Conservation (phyloP, 805 yeast genomes). For the Wickerhamomyces hampshirensis region DNA sequence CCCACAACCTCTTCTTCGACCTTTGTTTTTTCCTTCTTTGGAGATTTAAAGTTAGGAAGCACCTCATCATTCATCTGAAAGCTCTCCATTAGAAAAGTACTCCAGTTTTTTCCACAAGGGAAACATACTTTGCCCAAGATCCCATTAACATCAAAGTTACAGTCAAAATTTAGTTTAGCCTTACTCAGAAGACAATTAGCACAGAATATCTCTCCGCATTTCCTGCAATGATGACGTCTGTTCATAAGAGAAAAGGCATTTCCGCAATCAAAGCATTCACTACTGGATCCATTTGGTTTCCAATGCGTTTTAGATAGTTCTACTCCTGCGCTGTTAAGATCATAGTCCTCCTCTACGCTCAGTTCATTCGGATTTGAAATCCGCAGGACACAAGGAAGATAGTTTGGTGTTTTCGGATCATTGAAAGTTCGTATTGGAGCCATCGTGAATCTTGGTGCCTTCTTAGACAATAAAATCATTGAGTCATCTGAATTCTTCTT, state of each 20-base stretch:
- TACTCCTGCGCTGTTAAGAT: neutral
- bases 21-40: neutral
- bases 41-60: slow-evolving; percentile 13
- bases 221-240: slow-evolving; percentile 67
- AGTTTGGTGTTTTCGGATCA: slow-evolving; percentile 68
- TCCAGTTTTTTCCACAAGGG: slow-evolving; percentile 49
- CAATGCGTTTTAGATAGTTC: slow-evolving; percentile 45
- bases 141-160: slow-evolving; percentile 51
- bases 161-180: slow-evolving; percentile 35
- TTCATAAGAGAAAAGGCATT: slow-evolving; percentile 59
- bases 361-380: slow-evolving; percentile 19
- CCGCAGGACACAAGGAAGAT: slow-evolving; percentile 73
- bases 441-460: slow-evolving; percentile 15
- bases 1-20: slow-evolving; percentile 2
- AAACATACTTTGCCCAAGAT: slow-evolving; percentile 55
- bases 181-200: slow-evolving; percentile 49
- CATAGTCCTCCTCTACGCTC: no score
- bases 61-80: slow-evolving; percentile 13
- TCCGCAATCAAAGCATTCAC: slow-evolving; percentile 56
- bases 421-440: slow-evolving; percentile 53
- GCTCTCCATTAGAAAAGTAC: slow-evolving; percentile 30
- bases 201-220: slow-evolving; percentile 69
- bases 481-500: slow-evolving; percentile 22
- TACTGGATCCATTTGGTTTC: slow-evolving; percentile 56
- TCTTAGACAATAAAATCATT: slow-evolving; percentile 13